Evolutionary conservation across 805 yeast species (phyloP), one percentile per base, ranked within the genome.

Genomic region (Hanseniaspora valbyensis): DNA sequence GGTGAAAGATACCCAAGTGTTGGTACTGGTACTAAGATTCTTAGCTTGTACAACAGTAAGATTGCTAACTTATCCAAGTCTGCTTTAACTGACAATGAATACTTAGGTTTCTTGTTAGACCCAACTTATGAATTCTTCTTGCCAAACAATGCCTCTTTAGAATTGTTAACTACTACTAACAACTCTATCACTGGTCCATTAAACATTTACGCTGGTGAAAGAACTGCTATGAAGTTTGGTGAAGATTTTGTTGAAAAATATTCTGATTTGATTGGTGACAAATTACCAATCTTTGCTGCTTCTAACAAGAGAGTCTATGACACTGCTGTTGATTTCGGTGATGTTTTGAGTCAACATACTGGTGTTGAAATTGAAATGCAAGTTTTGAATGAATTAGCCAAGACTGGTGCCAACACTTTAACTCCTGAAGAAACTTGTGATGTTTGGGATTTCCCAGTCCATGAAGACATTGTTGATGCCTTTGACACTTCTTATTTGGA

Each of bases 1-100:
- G 94, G 90, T 19, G 92, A 84, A 62, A 69, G 95, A 55, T 83
- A 70, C 59, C 87, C 86, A 2, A 73, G 83, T 2, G 62, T 57
- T 2, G 65, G 68, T n/a, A 66, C 70, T 3, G 66, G 61, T 22
- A 38, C 38, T 5, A 29, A 45, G 18, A 7, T 45, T 2, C 38
- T 45, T 10, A 13, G 19, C 16, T 32, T 45, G n/a, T 45, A 38
- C 39, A 29, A 45, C 16, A 39, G 18, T 14, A 45, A 45, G 32
- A 28, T 45, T 38, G 56, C 61, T 4, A 68, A 68, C 52, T 65
- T 78, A 57, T 61, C 60, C 38, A 55, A 56, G 19, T 53, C 53
- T 33, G 57, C 55, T 41, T 63, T 73, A 9, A 64, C 66, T 1
- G 61, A 61, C 19, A 65, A 62, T 5, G 56, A 66, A 0, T 67